Percentiles rank a stretch among this genome's conserved stretches.
phyloP scores from a whole-genome alignment of 495 filamentous ascomycete species.

The Astrothelium subdiscretum region DNA sequence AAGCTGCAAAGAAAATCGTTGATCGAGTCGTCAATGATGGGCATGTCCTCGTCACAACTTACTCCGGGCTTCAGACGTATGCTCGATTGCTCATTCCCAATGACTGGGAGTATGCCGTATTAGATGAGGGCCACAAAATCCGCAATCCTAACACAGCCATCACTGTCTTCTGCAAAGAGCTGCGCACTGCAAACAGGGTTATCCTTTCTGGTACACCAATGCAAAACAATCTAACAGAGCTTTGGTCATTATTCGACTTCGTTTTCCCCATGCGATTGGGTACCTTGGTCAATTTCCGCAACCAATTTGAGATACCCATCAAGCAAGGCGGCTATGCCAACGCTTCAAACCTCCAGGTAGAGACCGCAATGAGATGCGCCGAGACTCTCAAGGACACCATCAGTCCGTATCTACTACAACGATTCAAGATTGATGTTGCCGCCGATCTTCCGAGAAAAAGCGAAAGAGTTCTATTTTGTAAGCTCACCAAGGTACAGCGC shows the following conservation, averaged over 20 bases:
- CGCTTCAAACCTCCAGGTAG: conserved; percentile 80
- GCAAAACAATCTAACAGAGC: conserved; percentile 92
- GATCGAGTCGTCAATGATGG: conserved; percentile 74
- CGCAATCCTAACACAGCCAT: conserved; percentile 87
- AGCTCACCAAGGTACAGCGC: conserved; percentile 65
- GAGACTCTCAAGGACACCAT: conserved; percentile 85
- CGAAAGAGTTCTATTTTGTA: conserved; percentile 92
- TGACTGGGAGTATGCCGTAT: conserved; percentile 85
- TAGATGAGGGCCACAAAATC: conserved; percentile 97
- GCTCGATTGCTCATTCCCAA: conserved; percentile 62
- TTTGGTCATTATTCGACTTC: conserved; percentile 97
- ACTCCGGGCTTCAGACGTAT: conserved; percentile 84
- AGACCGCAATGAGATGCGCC: conserved; percentile 83
- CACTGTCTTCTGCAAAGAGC: conserved; percentile 84
- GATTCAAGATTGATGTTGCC: conserved; percentile 87
- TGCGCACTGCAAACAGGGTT: conserved; percentile 75
- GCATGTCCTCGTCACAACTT: conserved; percentile 89
- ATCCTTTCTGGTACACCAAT: conserved; percentile 95
- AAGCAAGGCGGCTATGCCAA: conserved; percentile 85
- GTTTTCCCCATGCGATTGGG: conserved; percentile 91
- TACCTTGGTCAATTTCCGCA: conserved; percentile 77
- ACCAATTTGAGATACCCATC: conserved; percentile 86
- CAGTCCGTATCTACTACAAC: conserved; percentile 82
- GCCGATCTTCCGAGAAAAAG: conserved; percentile 87
- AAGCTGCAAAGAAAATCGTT: conserved; percentile 64